Evolutionary conservation across 2,329 filamentous ascomycete genomes (phyloP), one percentile per base, ranked within the genome.

Genomic region (Pseudopyrenochaeta lycopersici): DNA sequence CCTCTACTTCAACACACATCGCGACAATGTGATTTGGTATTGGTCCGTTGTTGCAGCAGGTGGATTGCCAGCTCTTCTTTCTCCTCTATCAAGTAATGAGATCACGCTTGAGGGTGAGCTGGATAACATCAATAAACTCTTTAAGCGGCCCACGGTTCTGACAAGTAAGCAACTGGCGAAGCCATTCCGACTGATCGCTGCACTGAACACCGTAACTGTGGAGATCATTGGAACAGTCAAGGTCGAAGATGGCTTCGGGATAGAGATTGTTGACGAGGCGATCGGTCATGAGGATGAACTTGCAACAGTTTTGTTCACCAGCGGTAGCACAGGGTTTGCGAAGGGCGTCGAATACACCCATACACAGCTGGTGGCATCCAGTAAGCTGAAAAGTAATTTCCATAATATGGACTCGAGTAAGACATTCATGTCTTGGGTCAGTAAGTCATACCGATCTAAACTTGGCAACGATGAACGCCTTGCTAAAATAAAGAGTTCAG

Each of bases 311-410:
- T 82, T 84, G 80, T 69, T 85, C 3, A 85, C 83, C 1, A 85
- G 82, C 1, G 83, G 83, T 2, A 81, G 77, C 57, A 82, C 80
- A 15, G 82, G 82, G 1, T 76, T 78, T 45, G 71, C 80, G 3
- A 85, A 85, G 62, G 82, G 81, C 0, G 83, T 85, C 0, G 58
- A 54, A 1, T 69, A 84, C 1, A 73, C 66, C 0, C 78, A 83
- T 49, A 45, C 53, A 0, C 81, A 84, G 60, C 58, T 84, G 0
- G 39, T 82, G 0, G 59, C 75, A 1, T 72, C 81, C 0, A 51
- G 81, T 7, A 46, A 1, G 80, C 79, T 17, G 84, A 84, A 60
- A 2, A 36, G 52, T n/a, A 30, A 23, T 12, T 56, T 42, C 33
- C 43, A 27, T 39, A 23, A 21, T 20, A 58, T 23, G 45, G 44